Base-by-base conservation (phyloP, 352 stramenopile genomes). In the Aphanomyces cochlioides region DNA sequence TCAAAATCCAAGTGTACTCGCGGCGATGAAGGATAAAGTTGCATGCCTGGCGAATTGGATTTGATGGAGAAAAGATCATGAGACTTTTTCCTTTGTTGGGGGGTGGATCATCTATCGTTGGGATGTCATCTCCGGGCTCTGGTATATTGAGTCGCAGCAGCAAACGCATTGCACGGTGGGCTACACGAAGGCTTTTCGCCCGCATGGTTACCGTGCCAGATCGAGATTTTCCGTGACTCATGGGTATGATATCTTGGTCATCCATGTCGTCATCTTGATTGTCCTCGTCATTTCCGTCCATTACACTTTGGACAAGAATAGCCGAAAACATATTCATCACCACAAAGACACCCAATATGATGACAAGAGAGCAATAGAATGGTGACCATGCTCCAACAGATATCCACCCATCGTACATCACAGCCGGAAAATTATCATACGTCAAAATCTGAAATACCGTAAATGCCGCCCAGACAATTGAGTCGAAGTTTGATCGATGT, bases 311-410 rank as follows among this genome's bases (percentile, higher is more conserved):
- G 8, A 98, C 79, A 7, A 98, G 58, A 43, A 98, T 82, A 3
- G 93, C 95, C 39, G 98, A 74, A 74, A 98, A 98, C 53, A 98
- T 70, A 73, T 98, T 98, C 78, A 98, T 93, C 4, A 98, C 73
- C 28, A 97, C 85, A 66, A 97, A 98, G 40, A 89, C 80, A 19
- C 92, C 94, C 34, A 98, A 74, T 4, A 98, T 80, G 21, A 97
- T 79, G 19, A 96, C 73, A 8, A 80, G 87, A n/a, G 95, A 66
- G 45, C 94, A 93, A 72, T 96, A 97, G 21, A 92, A 10, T 38
- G 82, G 77, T 3, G 82, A 74, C 0, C 69, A 75, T 77, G 77
- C 85, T 19, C 82, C 83, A 34, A 74, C 85, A 15, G 81, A 80
- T n/a, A 85, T 80, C 85, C 85, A 93, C 3, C 79, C 81, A 66